A percentile compares a stretch with the other conserved stretches of the same genome.
Conservation (phyloP, 345 rosid species). For the Linum usitatissimum region DNA sequence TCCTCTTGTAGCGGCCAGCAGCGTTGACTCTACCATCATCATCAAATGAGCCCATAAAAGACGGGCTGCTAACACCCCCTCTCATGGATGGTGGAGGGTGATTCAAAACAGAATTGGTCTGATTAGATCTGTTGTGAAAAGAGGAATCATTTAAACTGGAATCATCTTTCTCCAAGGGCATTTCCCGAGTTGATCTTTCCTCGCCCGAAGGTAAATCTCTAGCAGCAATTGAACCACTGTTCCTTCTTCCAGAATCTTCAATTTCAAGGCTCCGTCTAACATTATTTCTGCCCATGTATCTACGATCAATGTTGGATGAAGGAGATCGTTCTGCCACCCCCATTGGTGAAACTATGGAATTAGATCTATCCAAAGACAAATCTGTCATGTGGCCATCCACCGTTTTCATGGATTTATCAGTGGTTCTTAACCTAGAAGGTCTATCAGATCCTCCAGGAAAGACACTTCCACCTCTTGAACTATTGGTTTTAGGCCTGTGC, state of each 20-base stretch:
- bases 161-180: conserved; percentile 54
- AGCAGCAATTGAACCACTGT: conserved; percentile 32
- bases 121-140: conserved; percentile 45
- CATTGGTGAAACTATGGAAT: conserved; percentile 69
- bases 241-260: conserved; percentile 67
- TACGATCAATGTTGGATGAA: conserved; percentile 68
- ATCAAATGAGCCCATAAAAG: conserved; percentile 54
- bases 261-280: conserved; percentile 51
- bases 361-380: conserved; percentile 49
- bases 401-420: conserved; percentile 41
- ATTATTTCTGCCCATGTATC: conserved; percentile 41
- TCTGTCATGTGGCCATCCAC: conserved; percentile 65
- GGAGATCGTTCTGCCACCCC: conserved; percentile 67
- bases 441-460: conserved; percentile 54
- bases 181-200: conserved; percentile 43
- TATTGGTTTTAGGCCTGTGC: conserved; percentile 40
- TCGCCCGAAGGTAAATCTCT: conserved; percentile 49
- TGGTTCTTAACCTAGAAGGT: conserved; percentile 42
- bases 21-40: conserved; percentile 50
- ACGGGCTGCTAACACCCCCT: conserved; percentile 52
- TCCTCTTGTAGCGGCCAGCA: conserved; percentile 51
- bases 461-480: conserved; percentile 41
- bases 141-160: conserved; percentile 47
- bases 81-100: conserved; percentile 58
- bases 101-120: conserved; percentile 34